Percentiles rank a stretch among this genome's conserved stretches.
Conservation (phyloP, 495 filamentous ascomycete genomes). For the Podospora comata region DNA sequence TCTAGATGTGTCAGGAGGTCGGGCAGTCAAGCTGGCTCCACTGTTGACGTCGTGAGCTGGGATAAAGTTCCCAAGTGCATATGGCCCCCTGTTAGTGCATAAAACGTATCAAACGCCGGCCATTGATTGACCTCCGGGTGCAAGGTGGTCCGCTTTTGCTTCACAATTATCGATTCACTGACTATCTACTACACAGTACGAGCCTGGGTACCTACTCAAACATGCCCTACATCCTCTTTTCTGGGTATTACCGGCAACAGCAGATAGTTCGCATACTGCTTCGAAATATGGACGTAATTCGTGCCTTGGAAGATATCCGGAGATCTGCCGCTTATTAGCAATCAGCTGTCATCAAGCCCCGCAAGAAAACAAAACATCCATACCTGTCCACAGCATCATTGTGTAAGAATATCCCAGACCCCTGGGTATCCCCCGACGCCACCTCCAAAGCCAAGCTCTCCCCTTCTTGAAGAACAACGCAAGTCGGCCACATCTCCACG, state of each 20-base stretch:
- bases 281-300: slow-evolving; percentile 58
- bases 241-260: slow-evolving; percentile 54
- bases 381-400: slow-evolving; percentile 39
- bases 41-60: background rate
- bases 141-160: background rate
- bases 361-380: slow-evolving; percentile 9
- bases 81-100: background rate
- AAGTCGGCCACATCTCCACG: slow-evolving; percentile 68
- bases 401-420: slow-evolving; percentile 56
- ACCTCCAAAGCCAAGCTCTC: slow-evolving; percentile 58
- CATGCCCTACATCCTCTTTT: no score
- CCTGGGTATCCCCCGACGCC: slow-evolving; percentile 58
- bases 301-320: slow-evolving; percentile 12
- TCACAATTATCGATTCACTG: background rate
- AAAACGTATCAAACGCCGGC: background rate
- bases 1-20: background rate
- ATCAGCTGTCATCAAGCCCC: slow-evolving; percentile 1
- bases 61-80: background rate
- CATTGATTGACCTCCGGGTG: background rate
- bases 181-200: no score
- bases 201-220: no score
- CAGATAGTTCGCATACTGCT: slow-evolving; percentile 51
- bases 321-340: background rate
- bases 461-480: slow-evolving; percentile 57
- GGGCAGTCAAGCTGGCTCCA: background rate